phyloP scores from a whole-genome alignment of 768 basidiomycete species.

The Lactarius psammicola region DNA sequence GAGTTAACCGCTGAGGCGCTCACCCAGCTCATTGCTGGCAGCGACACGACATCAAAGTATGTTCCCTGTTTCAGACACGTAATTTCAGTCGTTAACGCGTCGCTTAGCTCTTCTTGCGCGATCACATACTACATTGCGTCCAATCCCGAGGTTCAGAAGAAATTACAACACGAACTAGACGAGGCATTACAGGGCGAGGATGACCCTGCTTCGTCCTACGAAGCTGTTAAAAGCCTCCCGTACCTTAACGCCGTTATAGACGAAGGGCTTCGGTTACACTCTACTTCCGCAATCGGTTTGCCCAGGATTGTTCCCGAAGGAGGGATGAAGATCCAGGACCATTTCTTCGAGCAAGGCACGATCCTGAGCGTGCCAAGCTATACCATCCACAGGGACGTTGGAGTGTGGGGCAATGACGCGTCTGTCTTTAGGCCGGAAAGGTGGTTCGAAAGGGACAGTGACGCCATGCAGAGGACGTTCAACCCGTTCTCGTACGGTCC shows the following conservation, averaged over 20 bases:
- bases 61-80: slow-evolving; percentile 30
- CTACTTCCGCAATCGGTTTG: slow-evolving; percentile 80
- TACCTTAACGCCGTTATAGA: slow-evolving; percentile 88
- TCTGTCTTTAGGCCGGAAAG: slow-evolving; percentile 78
- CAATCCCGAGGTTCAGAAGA: slow-evolving; percentile 61
- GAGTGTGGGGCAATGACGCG: slow-evolving; percentile 76
- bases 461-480: slow-evolving; percentile 65
- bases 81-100: slow-evolving; percentile 1
- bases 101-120: slow-evolving; percentile 76
- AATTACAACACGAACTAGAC: slow-evolving; percentile 75
- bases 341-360: slow-evolving; percentile 69
- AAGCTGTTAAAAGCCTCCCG: slow-evolving; percentile 68
- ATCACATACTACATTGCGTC: slow-evolving; percentile 81
- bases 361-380: slow-evolving; percentile 79
- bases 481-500: slow-evolving; percentile 88
- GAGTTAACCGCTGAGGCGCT: slow-evolving; percentile 89
- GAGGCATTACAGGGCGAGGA: slow-evolving; percentile 57
- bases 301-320: slow-evolving; percentile 75
- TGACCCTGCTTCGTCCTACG: slow-evolving; percentile 58
- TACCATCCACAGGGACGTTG: slow-evolving; percentile 72
- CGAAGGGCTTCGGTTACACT: slow-evolving; percentile 82
- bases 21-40: slow-evolving; percentile 84
- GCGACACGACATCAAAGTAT: slow-evolving; percentile 92
- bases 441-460: slow-evolving; percentile 73
- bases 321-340: slow-evolving; percentile 59